These are phyloP conservation scores for Gomphus sp. DNA, from an alignment of 1,284 basidiomycete genomes.

Conservation along the genomic window DNA sequence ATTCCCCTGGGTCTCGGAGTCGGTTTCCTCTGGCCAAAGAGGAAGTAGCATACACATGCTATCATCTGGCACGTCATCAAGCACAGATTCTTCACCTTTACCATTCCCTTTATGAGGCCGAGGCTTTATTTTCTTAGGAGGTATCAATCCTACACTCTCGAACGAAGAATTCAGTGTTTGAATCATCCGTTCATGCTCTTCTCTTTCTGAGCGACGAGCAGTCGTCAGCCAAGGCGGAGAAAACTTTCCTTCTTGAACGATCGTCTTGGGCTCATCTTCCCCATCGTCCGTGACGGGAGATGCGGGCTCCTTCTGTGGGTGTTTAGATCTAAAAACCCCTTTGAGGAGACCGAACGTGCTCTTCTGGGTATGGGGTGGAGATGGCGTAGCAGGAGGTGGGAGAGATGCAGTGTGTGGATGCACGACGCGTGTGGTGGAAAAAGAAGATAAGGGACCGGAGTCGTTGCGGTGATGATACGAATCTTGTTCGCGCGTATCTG, in stretches of 20 bases:
- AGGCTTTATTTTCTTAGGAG: constrained; percentile 19
- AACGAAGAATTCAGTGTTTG: constrained; percentile 65
- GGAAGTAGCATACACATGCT: constrained; percentile 74
- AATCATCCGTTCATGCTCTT: constrained; percentile 60
- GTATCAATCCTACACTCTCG: constrained; percentile 26
- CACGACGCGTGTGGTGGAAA: constrained; percentile 1
- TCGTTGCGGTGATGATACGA: constrained; percentile 17
- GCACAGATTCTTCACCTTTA: constrained; percentile 31
- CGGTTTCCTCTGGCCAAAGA: constrained; percentile 69
- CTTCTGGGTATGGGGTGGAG: constrained; percentile 3
- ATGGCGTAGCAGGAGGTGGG: constrained; percentile 15
- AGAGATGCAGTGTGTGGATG: constrained; percentile 11
- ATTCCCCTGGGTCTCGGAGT: constrained; percentile 26
- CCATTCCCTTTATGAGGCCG: constrained; percentile 13
- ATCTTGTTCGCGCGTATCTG: constrained; percentile 38
- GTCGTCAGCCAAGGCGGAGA: constrained; percentile 2
- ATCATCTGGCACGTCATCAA: constrained; percentile 55
- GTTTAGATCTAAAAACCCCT: constrained; percentile 18
- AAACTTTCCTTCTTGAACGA: not conserved
- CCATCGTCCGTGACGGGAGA: constrained; percentile 6
- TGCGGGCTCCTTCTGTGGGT: constrained; percentile 9
- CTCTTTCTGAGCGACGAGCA: constrained; percentile 5
- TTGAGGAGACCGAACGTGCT: constrained; percentile 12
- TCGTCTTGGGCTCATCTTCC: constrained; percentile 1
- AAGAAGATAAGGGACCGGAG: constrained; percentile 16